These are phyloP conservation scores for Nitzschia palea DNA, from an alignment of 108 stramenopile genomes.

Conservation along the genomic window DNA sequence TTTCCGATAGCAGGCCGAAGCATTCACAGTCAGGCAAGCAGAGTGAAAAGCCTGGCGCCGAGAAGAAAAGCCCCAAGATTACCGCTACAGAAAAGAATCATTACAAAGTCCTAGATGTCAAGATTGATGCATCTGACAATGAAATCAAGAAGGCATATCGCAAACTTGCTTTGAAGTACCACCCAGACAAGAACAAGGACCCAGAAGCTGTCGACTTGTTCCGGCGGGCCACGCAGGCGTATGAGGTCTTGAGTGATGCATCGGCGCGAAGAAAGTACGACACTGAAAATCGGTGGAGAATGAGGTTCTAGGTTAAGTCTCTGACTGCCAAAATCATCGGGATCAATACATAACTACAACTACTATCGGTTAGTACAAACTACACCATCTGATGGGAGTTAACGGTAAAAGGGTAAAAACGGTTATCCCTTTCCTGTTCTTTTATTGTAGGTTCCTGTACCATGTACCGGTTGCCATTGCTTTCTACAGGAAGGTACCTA, in stretches of 20 bases:
- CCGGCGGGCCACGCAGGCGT: constrained; percentile 70
- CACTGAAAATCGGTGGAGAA: constrained; percentile 35
- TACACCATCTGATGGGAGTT: too few species aligned
- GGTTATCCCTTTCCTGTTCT: too few species aligned
- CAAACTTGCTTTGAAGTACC: constrained; percentile 51
- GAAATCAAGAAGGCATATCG: constrained; percentile 83
- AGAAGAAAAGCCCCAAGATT: constrained; percentile 1
- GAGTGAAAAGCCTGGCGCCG: constrained; percentile 14
- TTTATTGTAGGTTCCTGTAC: too few species aligned
- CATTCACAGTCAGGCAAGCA: constrained; percentile 13
- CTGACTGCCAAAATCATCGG: too few species aligned
- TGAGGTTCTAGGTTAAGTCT: constrained; percentile 14
- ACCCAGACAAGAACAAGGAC: constrained; percentile 51
- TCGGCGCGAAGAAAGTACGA: constrained; percentile 63
- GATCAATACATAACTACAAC: too few species aligned
- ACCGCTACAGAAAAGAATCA: constrained; percentile 16
- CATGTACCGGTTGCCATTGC: too few species aligned
- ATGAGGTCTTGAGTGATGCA: constrained; percentile 69
- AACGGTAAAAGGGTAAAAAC: too few species aligned
- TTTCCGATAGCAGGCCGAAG: constrained; percentile 34
- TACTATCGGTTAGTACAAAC: too few species aligned
- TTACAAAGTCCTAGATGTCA: constrained; percentile 66
- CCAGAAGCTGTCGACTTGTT: constrained; percentile 72
- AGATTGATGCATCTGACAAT: constrained; percentile 45
- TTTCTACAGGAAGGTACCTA: too few species aligned